A percentile compares a stretch with the other conserved stretches of the same genome.
Evolutionary conservation across 371 early-diverging fungal species (phyloP).

Genomic region (Actinomortierella wolfii): DNA sequence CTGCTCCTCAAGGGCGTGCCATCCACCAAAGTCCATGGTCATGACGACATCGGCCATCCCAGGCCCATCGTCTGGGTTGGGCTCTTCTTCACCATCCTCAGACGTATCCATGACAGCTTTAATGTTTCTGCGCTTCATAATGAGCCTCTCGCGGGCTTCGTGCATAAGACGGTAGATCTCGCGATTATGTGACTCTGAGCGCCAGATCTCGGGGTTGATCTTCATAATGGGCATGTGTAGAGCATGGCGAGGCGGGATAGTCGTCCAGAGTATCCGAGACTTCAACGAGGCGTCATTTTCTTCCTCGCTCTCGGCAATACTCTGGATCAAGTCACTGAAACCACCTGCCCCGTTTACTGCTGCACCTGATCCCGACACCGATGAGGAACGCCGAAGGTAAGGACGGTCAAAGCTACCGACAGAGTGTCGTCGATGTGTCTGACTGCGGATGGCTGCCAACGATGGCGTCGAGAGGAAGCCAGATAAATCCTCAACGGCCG

Average conservation of each 20-base stretch:
- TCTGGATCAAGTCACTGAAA: too few relatives aligned
- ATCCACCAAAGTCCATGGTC: constrained; percentile 27
- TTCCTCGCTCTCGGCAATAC: too few relatives aligned
- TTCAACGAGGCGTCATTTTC: too few relatives aligned
- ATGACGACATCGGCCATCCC: constrained; percentile 26
- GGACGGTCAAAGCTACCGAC: too few relatives aligned
- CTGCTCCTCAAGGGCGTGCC: constrained; percentile 14
- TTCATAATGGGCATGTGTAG: constrained; percentile 45
- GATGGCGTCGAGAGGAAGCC: constrained; percentile 1
- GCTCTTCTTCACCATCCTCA: constrained; percentile 10
- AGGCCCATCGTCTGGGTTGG: constrained; percentile 7
- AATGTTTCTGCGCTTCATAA: constrained; percentile 23
- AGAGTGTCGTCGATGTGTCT: constrained; percentile 26
- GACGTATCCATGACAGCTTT: constrained; percentile 34
- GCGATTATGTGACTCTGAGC: constrained; percentile 29
- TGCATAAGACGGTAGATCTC: constrained; percentile 35
- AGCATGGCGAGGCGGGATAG: constrained; percentile 32
- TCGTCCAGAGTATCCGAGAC: constrained; percentile 18
- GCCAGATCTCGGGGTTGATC: constrained; percentile 23
- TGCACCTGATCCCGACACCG: too few relatives aligned
- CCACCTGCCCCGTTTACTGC: too few relatives aligned
- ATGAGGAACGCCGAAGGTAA: too few relatives aligned
- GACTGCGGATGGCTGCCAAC: constrained; percentile 1
- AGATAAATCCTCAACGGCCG: neutral
- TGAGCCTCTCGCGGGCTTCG: constrained; percentile 27